Percentiles rank a stretch among this genome's conserved stretches.
phyloP scores from a whole-genome alignment of 306 rosid species.

The Ochetophila trinervis region DNA sequence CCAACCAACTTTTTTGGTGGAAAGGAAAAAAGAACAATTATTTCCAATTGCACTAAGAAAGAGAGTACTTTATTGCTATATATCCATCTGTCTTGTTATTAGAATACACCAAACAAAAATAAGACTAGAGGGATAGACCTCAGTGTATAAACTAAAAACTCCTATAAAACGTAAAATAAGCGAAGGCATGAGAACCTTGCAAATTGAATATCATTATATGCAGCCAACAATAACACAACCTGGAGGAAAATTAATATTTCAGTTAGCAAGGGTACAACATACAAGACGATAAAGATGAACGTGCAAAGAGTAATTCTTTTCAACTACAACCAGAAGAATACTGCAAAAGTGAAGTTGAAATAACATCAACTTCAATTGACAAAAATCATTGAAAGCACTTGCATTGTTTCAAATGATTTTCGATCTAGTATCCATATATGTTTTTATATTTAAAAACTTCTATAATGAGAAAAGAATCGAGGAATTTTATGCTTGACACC shows the following conservation, averaged over 20 bases:
- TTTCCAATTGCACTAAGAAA: background rate
- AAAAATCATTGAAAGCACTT: no score
- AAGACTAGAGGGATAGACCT: slow-evolving; percentile 14
- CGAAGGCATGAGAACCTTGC: slow-evolving; percentile 4
- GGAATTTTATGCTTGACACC: background rate
- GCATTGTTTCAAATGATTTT: no score
- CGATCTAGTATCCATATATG: no score
- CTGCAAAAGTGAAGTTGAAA: no score
- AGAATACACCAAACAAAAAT: slow-evolving; percentile 9
- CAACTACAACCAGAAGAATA: no score
- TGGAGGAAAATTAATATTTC: slow-evolving; percentile 10
- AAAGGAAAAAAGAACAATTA: background rate
- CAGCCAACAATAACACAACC: slow-evolving; percentile 28
- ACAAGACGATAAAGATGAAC: background rate
- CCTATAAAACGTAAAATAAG: slow-evolving; percentile 3
- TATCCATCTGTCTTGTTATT: background rate
- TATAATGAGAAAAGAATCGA: background rate
- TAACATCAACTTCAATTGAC: no score
- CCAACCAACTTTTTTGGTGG: background rate
- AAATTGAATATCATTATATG: slow-evolving; percentile 15
- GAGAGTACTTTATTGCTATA: background rate
- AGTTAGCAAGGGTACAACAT: background rate
- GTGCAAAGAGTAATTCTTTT: background rate
- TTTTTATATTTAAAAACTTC: no score
- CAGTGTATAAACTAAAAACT: slow-evolving; percentile 22